These are phyloP conservation scores for Elasticomyces elasticus DNA, from an alignment of 495 filamentous ascomycete genomes.

Conservation along the genomic window DNA sequence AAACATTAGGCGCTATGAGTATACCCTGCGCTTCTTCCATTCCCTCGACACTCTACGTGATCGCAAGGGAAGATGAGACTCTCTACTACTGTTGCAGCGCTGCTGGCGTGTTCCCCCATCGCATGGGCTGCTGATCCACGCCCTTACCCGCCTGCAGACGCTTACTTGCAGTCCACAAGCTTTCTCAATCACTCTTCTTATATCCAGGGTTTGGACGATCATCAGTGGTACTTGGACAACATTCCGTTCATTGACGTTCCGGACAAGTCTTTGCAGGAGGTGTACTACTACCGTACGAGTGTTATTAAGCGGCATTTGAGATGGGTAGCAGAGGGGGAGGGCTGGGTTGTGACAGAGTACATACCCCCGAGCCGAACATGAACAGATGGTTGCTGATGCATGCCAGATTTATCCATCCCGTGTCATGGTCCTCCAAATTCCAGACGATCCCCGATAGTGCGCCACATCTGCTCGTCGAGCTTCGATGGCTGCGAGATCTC, in stretches of 20 bases:
- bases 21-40: too few relatives aligned
- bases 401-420: conserved; percentile 10
- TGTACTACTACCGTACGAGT: conserved; percentile 40
- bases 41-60: too few relatives aligned
- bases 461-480: conserved; percentile 39
- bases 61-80: neutral
- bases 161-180: conserved; percentile 18
- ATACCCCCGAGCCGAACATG: conserved; percentile 34
- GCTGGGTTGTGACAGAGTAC: conserved; percentile 39
- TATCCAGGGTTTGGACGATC: conserved; percentile 18
- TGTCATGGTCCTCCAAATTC: conserved; percentile 22
- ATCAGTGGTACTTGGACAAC: conserved; percentile 34
- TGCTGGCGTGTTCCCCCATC: neutral
- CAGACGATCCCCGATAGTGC: conserved; percentile 37
- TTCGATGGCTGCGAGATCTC: conserved; percentile 36
- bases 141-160: conserved; percentile 20
- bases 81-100: neutral
- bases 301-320: conserved; percentile 36
- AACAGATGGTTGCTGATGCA: neutral
- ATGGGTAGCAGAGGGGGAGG: conserved; percentile 34
- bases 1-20: too few relatives aligned
- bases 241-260: conserved; percentile 43
- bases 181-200: conserved; percentile 22
- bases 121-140: conserved; percentile 5
- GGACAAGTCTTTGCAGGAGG: conserved; percentile 35